Evolutionary conservation across 345 rosid species (phyloP).

Genomic region (Theobroma cacao): DNA sequence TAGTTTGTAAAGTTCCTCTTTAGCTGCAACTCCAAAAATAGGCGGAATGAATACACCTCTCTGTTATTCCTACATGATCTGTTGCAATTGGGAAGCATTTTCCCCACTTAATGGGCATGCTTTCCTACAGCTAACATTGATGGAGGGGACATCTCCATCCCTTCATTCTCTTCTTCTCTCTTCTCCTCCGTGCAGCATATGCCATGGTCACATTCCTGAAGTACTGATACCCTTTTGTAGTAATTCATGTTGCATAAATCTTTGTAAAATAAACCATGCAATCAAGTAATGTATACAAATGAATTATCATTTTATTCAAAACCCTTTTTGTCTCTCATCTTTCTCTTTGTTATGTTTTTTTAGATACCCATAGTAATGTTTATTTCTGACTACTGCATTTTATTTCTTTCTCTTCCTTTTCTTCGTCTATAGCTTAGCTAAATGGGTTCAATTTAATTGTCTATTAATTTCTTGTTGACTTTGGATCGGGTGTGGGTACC

Average conservation of each 20-base stretch:
- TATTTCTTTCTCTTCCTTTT: neutral
- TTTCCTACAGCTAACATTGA: neutral
- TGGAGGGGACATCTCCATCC: neutral
- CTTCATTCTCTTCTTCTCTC: neutral
- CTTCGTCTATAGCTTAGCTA: neutral
- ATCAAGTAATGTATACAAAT: neutral
- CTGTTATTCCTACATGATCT: neutral
- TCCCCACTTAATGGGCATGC: neutral
- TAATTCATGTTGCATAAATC: too few species aligned
- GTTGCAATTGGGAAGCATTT: neutral
- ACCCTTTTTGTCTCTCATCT: neutral
- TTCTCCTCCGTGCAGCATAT: too few species aligned
- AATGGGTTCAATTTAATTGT: neutral
- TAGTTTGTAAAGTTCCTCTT: neutral
- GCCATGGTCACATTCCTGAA: neutral
- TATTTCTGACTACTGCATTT: neutral
- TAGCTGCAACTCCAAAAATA: neutral
- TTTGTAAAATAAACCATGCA: too few species aligned
- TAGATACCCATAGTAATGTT: neutral
- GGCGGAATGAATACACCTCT: neutral
- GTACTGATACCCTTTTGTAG: neutral
- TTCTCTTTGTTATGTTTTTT: neutral
- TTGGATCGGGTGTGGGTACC: conserved; percentile 31
- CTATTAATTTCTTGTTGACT: conserved; percentile 14
- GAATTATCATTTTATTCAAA: neutral